phyloP scores from a whole-genome alignment of 495 filamentous ascomycete genomes.

The Oidiodendron maius region DNA sequence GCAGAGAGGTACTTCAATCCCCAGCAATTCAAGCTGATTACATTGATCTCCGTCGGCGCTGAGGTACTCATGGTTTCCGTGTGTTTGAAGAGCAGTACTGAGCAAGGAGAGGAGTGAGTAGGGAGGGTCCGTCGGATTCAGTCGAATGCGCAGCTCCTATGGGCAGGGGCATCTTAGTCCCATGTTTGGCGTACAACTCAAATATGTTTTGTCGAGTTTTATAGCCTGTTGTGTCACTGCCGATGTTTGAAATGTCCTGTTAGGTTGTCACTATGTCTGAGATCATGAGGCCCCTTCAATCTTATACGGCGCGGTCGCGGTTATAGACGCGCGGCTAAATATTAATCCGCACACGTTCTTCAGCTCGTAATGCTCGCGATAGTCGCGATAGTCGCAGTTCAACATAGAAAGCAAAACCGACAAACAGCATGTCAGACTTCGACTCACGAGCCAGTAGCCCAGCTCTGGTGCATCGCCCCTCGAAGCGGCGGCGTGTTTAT shows the following conservation, averaged over 20 bases:
- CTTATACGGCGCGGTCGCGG: neutral
- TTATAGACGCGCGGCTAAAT: conserved; percentile 9
- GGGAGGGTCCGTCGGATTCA: no score
- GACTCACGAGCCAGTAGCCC: conserved; percentile 24
- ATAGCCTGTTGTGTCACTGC: neutral
- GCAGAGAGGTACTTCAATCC: conserved; percentile 84
- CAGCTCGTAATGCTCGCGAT: neutral
- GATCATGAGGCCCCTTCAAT: conserved; percentile 2
- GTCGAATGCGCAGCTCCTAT: no score
- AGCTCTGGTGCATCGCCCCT: conserved; percentile 5
- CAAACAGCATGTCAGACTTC: conserved; percentile 29
- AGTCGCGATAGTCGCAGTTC: neutral
- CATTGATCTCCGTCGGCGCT: conserved; percentile 54
- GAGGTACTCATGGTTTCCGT: conserved; percentile 5
- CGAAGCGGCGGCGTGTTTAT: conserved; percentile 21
- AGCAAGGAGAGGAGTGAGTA: no score
- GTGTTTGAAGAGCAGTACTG: no score
- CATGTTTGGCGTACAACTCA: no score
- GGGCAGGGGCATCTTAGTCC: no score
- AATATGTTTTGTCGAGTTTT: neutral
- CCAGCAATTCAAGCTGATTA: conserved; percentile 93
- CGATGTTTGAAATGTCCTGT: neutral
- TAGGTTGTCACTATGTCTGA: no score
- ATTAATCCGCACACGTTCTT: neutral
- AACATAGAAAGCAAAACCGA: neutral